Conservation (phyloP, 306 rosid species). For the Purshia tridentata region DNA sequence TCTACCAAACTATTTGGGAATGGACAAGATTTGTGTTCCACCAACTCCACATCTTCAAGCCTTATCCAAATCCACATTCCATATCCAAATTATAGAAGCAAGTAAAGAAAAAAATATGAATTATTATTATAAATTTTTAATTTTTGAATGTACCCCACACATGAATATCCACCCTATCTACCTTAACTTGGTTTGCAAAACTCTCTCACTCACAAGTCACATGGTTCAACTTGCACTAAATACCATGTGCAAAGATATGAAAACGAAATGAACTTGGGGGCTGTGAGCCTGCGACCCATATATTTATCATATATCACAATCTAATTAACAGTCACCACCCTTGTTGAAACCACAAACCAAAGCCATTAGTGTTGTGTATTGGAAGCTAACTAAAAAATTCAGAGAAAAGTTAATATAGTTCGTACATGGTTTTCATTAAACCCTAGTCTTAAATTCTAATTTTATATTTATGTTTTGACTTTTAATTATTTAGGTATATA, state of each 20-base stretch:
- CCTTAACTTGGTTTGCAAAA: constrained; percentile 31
- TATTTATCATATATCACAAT: too few species aligned
- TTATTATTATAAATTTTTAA: too few species aligned
- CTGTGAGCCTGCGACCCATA: too few species aligned
- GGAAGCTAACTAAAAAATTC: too few species aligned
- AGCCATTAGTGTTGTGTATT: too few species aligned
- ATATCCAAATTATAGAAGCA: not conserved
- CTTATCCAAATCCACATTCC: constrained; percentile 62
- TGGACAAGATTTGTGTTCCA: constrained; percentile 66
- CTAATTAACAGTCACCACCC: too few species aligned
- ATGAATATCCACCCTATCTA: constrained; percentile 15
- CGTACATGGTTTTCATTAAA: too few species aligned
- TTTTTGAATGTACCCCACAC: constrained; percentile 17
- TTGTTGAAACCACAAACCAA: too few species aligned
- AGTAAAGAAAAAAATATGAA: not conserved
- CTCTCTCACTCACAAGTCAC: constrained; percentile 1
- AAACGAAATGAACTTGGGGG: constrained; percentile 20
- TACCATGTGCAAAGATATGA: constrained; percentile 40
- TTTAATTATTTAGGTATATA: too few species aligned
- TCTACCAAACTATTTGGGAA: constrained; percentile 40
- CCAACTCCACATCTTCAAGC: constrained; percentile 62
- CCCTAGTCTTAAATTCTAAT: too few species aligned
- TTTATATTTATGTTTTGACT: too few species aligned
- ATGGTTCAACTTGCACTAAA: constrained; percentile 39
- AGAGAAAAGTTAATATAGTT: too few species aligned